Percentiles rank a stretch among this genome's conserved stretches.
These are phyloP conservation scores for Brassica cretica DNA, from an alignment of 345 rosid species.

Conservation along the genomic window DNA sequence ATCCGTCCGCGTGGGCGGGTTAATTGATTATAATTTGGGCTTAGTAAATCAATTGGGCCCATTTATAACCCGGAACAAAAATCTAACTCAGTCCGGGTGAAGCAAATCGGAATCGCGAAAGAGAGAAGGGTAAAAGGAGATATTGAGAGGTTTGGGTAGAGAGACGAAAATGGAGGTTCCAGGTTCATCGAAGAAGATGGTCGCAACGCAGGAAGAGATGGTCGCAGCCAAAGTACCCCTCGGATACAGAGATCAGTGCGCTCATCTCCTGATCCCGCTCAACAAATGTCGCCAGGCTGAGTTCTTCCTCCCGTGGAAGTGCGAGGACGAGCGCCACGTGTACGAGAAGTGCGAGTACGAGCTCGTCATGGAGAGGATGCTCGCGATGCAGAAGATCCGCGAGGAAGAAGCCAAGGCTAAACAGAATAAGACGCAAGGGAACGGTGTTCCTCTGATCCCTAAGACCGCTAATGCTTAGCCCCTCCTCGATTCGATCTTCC, in stretches of 20 bases:
- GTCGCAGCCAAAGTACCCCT: conserved; percentile 76
- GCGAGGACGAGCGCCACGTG: conserved; percentile 87
- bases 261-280: conserved; percentile 90
- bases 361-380: conserved; percentile 98
- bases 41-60: too few relatives aligned
- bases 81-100: conserved; percentile 9
- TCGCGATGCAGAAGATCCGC: conserved; percentile 97
- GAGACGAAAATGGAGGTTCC: conserved; percentile 53
- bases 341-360: conserved; percentile 99
- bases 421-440: conserved; percentile 47
- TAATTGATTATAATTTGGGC: too few relatives aligned
- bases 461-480: conserved; percentile 78
- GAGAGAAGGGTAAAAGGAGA: not conserved
- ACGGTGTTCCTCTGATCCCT: conserved; percentile 69
- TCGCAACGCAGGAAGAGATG: conserved; percentile 96
- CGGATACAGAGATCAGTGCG: conserved; percentile 92
- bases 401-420: conserved; percentile 67
- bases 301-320: conserved; percentile 96
- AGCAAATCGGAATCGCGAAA: conserved; percentile 16
- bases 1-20: too few relatives aligned
- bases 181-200: conserved; percentile 98
- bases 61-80: conserved; percentile 27
- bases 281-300: conserved; percentile 95
- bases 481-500: conserved; percentile 10
- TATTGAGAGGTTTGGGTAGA: conserved; percentile 19